A percentile compares a stretch with the other conserved stretches of the same genome.
Evolutionary conservation across 2,329 filamentous ascomycete genomes (phyloP).

Genomic region (Penicillium sp.): DNA sequence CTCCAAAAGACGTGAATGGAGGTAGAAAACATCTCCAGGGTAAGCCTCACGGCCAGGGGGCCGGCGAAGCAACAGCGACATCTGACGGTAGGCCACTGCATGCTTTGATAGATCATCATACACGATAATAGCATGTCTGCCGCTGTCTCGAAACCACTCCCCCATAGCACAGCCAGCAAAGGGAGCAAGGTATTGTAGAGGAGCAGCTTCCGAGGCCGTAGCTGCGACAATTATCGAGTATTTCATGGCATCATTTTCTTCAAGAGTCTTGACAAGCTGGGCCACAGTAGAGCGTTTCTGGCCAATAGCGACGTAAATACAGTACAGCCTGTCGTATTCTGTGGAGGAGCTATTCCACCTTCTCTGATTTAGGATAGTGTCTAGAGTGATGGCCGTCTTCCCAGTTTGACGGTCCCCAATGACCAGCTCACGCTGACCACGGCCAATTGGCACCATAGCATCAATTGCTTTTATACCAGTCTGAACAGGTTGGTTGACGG

Average conservation of each 20-base stretch:
- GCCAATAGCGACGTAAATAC: slow-evolving; percentile 96
- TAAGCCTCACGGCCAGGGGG: slow-evolving; percentile 99
- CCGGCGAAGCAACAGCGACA: slow-evolving; percentile 96
- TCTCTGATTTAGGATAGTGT: slow-evolving; percentile 99
- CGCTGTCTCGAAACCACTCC: slow-evolving; percentile 79
- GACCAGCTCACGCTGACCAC: slow-evolving; percentile 99
- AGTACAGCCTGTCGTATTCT: slow-evolving; percentile 98
- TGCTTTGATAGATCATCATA: slow-evolving; percentile 98
- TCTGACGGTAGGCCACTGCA: slow-evolving; percentile 96
- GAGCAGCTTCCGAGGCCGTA: slow-evolving; percentile 94
- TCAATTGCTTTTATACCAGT: slow-evolving; percentile 99
- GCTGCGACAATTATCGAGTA: slow-evolving; percentile 93
- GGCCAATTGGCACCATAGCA: slow-evolving; percentile 98
- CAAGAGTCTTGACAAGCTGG: slow-evolving; percentile 98
- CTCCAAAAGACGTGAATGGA: slow-evolving; percentile 98
- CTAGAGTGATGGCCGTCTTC: slow-evolving; percentile 98
- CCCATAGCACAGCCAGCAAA: slow-evolving; percentile 73
- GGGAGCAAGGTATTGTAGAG: slow-evolving; percentile 89
- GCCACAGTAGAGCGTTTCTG: slow-evolving; percentile 99
- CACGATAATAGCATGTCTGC: slow-evolving; percentile 85
- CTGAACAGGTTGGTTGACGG: slow-evolving; percentile 98
- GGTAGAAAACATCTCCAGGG: slow-evolving; percentile 98
- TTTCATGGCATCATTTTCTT: slow-evolving; percentile 99
- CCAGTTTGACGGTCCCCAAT: slow-evolving; percentile 99
- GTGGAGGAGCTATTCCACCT: slow-evolving; percentile 87